Percentiles rank a stretch among this genome's conserved stretches.
Conservation (phyloP, 2,329 filamentous ascomycete species). For the Clarireedia sp. region DNA sequence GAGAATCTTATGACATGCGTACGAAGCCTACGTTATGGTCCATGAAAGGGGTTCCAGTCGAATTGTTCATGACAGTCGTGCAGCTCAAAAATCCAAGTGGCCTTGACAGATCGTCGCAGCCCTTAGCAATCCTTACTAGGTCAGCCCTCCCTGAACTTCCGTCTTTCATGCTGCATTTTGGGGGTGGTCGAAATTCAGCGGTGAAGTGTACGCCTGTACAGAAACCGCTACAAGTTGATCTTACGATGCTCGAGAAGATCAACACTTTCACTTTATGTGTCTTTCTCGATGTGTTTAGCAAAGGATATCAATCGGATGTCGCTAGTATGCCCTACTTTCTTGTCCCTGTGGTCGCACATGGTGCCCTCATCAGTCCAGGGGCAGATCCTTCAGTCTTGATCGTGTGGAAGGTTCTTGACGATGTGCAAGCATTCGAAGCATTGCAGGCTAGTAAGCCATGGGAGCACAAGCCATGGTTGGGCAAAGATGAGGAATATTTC, state of each 20-base stretch:
- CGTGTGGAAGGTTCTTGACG: constrained; percentile 48
- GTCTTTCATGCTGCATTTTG: constrained; percentile 64
- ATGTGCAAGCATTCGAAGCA: constrained; percentile 24
- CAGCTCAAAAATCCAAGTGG: constrained; percentile 47
- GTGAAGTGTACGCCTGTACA: constrained; percentile 43
- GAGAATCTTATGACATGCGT: constrained; percentile 65
- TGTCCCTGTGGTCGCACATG: constrained; percentile 44
- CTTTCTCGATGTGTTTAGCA: constrained; percentile 84
- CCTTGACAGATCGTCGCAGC: constrained; percentile 51
- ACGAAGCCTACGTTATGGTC: constrained; percentile 73
- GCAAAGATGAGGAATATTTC: constrained; percentile 40
- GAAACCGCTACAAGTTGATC: constrained; percentile 36
- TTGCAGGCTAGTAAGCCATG: constrained; percentile 32
- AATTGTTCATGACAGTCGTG: constrained; percentile 56
- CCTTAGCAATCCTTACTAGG: constrained; percentile 66
- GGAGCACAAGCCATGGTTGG: constrained; percentile 24
- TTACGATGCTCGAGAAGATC: constrained; percentile 44
- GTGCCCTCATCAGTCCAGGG: background rate
- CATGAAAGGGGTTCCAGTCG: constrained; percentile 36
- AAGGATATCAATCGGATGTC: constrained; percentile 59
- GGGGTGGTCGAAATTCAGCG: constrained; percentile 49
- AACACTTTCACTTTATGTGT: constrained; percentile 65
- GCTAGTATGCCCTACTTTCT: constrained; percentile 76
- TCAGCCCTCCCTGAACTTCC: constrained; percentile 56
- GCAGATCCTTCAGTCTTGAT: constrained; percentile 34